These are phyloP conservation scores for Bipolaris cookei DNA, from an alignment of 2,329 filamentous ascomycete species.

Conservation along the genomic window DNA sequence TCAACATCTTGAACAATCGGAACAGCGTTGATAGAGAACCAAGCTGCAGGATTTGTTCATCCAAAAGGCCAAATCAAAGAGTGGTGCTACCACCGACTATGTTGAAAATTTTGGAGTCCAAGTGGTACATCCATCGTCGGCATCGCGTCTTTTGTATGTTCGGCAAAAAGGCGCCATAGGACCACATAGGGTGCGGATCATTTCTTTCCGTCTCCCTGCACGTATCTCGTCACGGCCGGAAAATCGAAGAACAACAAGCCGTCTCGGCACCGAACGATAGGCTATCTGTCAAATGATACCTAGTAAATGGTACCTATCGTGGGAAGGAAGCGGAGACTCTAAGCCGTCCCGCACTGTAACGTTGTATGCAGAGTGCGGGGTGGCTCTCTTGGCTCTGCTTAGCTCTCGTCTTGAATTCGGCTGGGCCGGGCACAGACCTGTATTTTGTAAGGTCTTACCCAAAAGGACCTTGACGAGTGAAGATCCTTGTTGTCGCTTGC, in stretches of 20 bases:
- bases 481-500: conserved; percentile 1
- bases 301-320: conserved; percentile 1
- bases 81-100: background rate
- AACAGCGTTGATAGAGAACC: background rate
- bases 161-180: background rate
- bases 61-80: conserved; percentile 8
- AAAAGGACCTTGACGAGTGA: conserved; percentile 1
- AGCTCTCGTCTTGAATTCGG: conserved; percentile 4
- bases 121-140: background rate
- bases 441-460: conserved; percentile 2
- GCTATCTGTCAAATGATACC: conserved; percentile 5
- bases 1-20: conserved; percentile 2
- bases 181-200: conserved; percentile 2
- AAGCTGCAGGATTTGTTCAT: conserved; percentile 3
- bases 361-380: conserved; percentile 27
- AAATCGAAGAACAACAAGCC: conserved; percentile 9
- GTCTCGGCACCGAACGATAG: conserved; percentile 17
- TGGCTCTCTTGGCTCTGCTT: conserved; percentile 29
- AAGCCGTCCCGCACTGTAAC: conserved; percentile 19
- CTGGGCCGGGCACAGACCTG: background rate
- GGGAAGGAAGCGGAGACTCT: conserved; percentile 20
- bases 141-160: conserved; percentile 10
- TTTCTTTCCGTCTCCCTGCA: conserved; percentile 9
- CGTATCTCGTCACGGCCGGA: conserved; percentile 11
- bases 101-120: conserved; percentile 1